Base-by-base conservation (phyloP, 768 basidiomycete genomes). In the Crepidotus variabilis region DNA sequence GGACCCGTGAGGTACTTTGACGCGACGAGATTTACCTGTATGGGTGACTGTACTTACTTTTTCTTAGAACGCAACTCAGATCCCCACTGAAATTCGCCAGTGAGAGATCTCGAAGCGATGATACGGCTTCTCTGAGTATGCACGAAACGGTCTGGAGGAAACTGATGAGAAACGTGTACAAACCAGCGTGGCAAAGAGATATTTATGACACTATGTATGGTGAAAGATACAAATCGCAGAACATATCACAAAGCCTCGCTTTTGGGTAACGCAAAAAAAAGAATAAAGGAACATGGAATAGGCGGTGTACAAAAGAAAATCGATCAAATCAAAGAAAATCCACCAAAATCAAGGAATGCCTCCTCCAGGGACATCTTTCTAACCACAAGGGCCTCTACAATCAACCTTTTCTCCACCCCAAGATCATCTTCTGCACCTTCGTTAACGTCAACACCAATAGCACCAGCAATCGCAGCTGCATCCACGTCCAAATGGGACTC, bases 311-410 rank as follows among this genome's bases (percentile, higher is more conserved):
- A 11, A 48, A 33, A 57, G 52, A 57, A 2, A 39, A 33, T 16
- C 28, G 9, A 21, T 70, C 67, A 71, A 21, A 69, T 70, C 54
- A 78, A 60, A 48, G 75, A 69, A 60, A 88, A 88, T 2, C 82
- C 84, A 8, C 79, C 82, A 66, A 92, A 90, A 65, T 92, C 89
- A 54, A 92, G 66, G 67, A 85, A 92, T 16, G 76, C 87, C 66
- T 92, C 91, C 55, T 88, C 87, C 1, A 86, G 63, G 16, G 86
- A 84, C 72, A 92, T 74, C 68, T 92, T 90, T 47, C 88, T 79
- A 18, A 92, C 84, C 1, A 94, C 85, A 28, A 93, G 76, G 1
- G 83, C 91, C 67, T 94, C 90, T 9, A 92, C 89, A 48, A 92
- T 92, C 3, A 87, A 72, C n/a, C 87, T 74, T 32, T 81, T 78